Evolutionary conservation across 2,329 filamentous ascomycete species (phyloP).

Genomic region (Rutstroemia sydowiana): DNA sequence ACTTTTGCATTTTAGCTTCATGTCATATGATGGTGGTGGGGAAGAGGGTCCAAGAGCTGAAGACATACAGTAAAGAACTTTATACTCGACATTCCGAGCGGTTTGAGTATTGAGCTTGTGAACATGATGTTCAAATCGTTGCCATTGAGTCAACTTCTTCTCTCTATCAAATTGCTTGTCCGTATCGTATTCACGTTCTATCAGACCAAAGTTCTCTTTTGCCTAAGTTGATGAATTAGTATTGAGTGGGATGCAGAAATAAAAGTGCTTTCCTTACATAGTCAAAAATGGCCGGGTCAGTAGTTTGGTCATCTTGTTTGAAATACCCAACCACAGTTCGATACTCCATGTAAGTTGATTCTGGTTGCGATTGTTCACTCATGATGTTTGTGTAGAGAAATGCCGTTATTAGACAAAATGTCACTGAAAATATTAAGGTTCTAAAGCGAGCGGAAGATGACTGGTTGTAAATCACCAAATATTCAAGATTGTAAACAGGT

Average conservation of each 20-base stretch:
- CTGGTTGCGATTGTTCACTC: constrained; percentile 15
- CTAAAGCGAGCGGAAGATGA: constrained; percentile 10
- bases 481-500: not conserved
- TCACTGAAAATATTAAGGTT: constrained; percentile 21
- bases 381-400: constrained; percentile 20
- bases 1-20: constrained; percentile 30
- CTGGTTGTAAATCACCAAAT: not conserved
- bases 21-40: not conserved
- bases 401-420: constrained; percentile 13
- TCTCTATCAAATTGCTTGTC: constrained; percentile 38
- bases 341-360: constrained; percentile 36
- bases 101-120: constrained; percentile 43
- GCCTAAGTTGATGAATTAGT: constrained; percentile 35
- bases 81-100: constrained; percentile 46
- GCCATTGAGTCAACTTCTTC: constrained; percentile 49
- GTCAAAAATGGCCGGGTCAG: constrained; percentile 51
- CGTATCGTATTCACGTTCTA: constrained; percentile 50
- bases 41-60: not conserved
- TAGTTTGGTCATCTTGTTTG: constrained; percentile 53
- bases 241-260: not conserved
- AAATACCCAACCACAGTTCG: constrained; percentile 56
- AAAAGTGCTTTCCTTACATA: constrained; percentile 49
- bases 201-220: constrained; percentile 56
- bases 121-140: constrained; percentile 55
- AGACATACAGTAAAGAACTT: constrained; percentile 48